Evolutionary conservation across 805 yeast species (phyloP).

Genomic region (Wickerhamomyces ciferrii): DNA sequence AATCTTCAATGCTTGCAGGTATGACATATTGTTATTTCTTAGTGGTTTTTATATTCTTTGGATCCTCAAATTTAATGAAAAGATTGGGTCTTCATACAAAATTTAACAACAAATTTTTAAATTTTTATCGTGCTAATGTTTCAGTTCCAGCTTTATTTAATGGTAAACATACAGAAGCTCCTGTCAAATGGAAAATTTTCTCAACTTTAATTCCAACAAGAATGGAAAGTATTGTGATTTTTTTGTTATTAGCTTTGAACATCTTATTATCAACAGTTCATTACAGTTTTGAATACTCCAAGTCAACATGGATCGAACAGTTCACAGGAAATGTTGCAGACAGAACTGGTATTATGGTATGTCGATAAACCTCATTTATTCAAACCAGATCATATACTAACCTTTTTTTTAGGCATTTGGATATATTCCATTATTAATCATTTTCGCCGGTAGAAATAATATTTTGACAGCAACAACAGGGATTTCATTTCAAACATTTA

Average conservation of each 20-base stretch:
- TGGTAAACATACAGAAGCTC: slow-evolving; percentile 9
- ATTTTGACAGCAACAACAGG: slow-evolving; percentile 56
- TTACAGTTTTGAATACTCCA: slow-evolving; percentile 4
- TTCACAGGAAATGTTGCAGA: slow-evolving; percentile 8
- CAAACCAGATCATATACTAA: too few species aligned
- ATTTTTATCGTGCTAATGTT: slow-evolving; percentile 12
- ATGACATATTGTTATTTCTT: slow-evolving; percentile 34
- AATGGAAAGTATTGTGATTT: slow-evolving; percentile 23
- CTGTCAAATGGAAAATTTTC: slow-evolving; percentile 1
- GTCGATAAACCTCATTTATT: too few species aligned
- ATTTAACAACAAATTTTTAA: slow-evolving; percentile 8
- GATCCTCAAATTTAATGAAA: slow-evolving; percentile 24
- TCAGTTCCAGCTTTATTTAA: slow-evolving; percentile 18
- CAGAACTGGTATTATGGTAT: slow-evolving; percentile 16
- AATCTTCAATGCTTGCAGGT: slow-evolving; percentile 18
- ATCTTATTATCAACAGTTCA: slow-evolving; percentile 8
- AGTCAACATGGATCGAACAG: slow-evolving; percentile 2
- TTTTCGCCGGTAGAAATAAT: slow-evolving; percentile 72
- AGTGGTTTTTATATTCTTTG: slow-evolving; percentile 29
- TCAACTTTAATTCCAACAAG: slow-evolving; percentile 18
- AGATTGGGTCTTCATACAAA: slow-evolving; percentile 13
- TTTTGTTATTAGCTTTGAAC: slow-evolving; percentile 27
- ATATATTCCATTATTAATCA: slow-evolving; percentile 45
- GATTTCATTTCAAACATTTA: slow-evolving; percentile 56
- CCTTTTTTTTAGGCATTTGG: slow-evolving; percentile 18